Base-by-base conservation (phyloP, 495 filamentous ascomycete species). In the Xylaria curta region DNA sequence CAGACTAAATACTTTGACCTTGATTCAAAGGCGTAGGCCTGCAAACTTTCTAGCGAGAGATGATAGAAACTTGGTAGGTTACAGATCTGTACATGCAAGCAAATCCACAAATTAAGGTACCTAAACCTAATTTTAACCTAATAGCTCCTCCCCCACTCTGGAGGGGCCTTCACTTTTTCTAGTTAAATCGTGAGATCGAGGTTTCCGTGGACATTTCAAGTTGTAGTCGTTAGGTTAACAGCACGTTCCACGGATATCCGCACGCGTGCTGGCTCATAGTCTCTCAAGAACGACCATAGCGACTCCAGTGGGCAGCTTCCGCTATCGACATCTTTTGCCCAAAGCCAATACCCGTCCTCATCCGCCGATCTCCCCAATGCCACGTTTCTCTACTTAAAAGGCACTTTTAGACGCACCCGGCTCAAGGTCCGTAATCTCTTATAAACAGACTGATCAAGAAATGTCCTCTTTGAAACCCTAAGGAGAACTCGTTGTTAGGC, bases 391-490 rank as follows among this genome's bases (percentile, higher is more conserved):
- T 88, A 88, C 61, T 82, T 97, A 76, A 97, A 97, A 38, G 36
- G 5, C 36, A 9, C 36, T 38, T 38, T 85, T 97, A 53, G 94
- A 97, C 83, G 86, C 94, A 66, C 87, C 97, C 38, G 88, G 83
- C 26, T 93, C 91, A 40, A 87, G 95, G 70, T 87, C 88, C 36
- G 97, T 98, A 93, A 85, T 97, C 70, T 81, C 85, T 69, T 97
- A 95, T 82, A 89, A 97, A 59, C 90, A 91, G 44, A 84, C 91
- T 24, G 93, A 97, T 54, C 82, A 58, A 31, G 64, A 67, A 26
- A 54, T 54, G 26, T 31, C 31, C 31, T 8, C 56, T 10, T 82
- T 98, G 72, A 95, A 95, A 42, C 80, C 87, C 10, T 95, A 98
- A 78, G 95, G 89, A 8, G 87, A 92, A 72, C 84, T 86, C 68